A percentile compares a stretch with the other conserved stretches of the same genome.
Conservation (phyloP, 1,284 basidiomycete species). For the Caloboletus inedulis region DNA sequence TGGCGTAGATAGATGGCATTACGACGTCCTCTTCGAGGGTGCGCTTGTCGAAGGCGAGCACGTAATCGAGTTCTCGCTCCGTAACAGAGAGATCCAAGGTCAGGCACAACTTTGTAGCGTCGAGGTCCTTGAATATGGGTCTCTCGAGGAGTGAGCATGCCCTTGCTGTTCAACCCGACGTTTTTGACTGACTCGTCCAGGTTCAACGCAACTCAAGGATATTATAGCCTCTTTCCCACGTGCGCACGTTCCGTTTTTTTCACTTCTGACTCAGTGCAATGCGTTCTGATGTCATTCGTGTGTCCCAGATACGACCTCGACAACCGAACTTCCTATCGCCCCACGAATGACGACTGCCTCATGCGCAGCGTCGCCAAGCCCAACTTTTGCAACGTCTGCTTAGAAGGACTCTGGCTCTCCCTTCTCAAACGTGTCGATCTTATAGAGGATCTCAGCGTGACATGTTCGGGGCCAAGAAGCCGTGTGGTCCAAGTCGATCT, state of each 20-base stretch:
- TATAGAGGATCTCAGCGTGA: slow-evolving; percentile 48
- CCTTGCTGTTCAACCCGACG: background rate
- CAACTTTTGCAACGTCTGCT: slow-evolving; percentile 75
- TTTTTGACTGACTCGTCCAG: slow-evolving; percentile 37
- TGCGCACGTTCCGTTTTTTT: slow-evolving; percentile 31
- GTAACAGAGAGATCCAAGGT: slow-evolving; percentile 49
- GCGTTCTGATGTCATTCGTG: background rate
- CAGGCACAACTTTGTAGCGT: slow-evolving; percentile 72
- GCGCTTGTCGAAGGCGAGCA: slow-evolving; percentile 50
- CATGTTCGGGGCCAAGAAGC: slow-evolving; percentile 5
- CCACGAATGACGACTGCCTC: slow-evolving; percentile 81
- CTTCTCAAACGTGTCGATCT: slow-evolving; percentile 57
- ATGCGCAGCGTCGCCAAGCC: slow-evolving; percentile 74
- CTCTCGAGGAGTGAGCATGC: slow-evolving; percentile 52
- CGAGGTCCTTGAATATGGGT: slow-evolving; percentile 76
- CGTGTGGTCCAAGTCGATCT: slow-evolving; percentile 43
- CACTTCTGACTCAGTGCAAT: background rate
- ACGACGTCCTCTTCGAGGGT: slow-evolving; percentile 49
- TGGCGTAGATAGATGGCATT: slow-evolving; percentile 70
- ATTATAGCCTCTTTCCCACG: slow-evolving; percentile 77
- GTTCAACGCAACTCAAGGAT: slow-evolving; percentile 56
- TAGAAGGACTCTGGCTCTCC: slow-evolving; percentile 68
- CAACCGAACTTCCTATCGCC: slow-evolving; percentile 65
- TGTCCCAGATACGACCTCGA: slow-evolving; percentile 50
- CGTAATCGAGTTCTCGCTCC: slow-evolving; percentile 55